Percentiles rank a stretch among this genome's conserved stretches.
These are phyloP conservation scores for Mortierella sp. DNA, from an alignment of 371 early-diverging fungal species.

Conservation along the genomic window DNA sequence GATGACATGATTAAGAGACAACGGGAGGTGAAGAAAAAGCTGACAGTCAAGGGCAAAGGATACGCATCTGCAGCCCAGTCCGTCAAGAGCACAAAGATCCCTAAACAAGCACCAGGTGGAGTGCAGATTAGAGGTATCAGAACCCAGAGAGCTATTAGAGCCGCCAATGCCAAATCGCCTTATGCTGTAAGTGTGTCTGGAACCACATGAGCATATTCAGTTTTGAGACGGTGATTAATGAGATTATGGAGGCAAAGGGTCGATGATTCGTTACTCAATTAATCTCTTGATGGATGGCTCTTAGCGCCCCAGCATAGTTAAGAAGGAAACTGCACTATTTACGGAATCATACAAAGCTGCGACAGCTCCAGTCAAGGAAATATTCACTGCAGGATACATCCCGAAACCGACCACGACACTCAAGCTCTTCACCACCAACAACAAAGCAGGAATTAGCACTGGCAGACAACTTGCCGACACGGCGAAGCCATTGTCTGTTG, in stretches of 20 bases:
- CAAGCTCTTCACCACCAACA: slow-evolving; percentile 42
- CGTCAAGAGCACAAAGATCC: slow-evolving; percentile 10
- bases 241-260: too few relatives aligned
- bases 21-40: slow-evolving; percentile 44
- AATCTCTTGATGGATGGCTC: background rate
- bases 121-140: slow-evolving; percentile 37
- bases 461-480: slow-evolving; percentile 5
- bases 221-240: too few relatives aligned
- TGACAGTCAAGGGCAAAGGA: background rate
- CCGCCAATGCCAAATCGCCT: slow-evolving; percentile 22
- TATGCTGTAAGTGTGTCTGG: slow-evolving; percentile 22
- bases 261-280: background rate
- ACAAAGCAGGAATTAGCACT: slow-evolving; percentile 17
- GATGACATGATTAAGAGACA: slow-evolving; percentile 66
- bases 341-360: slow-evolving; percentile 44
- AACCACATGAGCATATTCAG: too few relatives aligned
- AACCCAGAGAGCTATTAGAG: slow-evolving; percentile 4
- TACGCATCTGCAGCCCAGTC: too few relatives aligned
- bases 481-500: slow-evolving; percentile 16
- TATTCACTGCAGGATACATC: slow-evolving; percentile 51
- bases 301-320: slow-evolving; percentile 28
- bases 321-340: slow-evolving; percentile 51
- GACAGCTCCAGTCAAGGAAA: slow-evolving; percentile 43
- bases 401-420: slow-evolving; percentile 35
- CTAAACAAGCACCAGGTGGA: slow-evolving; percentile 22